Evolutionary conservation across 768 basidiomycete species (phyloP), one percentile per base, ranked within the genome.

Genomic region (Lactarius tabidus): DNA sequence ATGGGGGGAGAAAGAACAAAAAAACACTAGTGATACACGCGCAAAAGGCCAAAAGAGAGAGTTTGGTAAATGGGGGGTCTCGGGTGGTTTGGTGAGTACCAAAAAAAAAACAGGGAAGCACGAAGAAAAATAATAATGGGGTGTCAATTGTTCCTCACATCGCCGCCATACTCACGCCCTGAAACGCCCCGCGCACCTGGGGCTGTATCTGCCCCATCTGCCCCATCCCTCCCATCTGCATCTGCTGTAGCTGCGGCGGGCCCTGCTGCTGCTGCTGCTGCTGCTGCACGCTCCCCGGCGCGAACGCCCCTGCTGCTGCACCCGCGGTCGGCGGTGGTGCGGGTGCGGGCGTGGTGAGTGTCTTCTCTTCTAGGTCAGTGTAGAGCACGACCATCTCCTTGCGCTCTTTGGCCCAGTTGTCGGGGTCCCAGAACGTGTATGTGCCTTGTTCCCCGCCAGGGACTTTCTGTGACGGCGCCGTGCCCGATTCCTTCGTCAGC

Each of bases 401-500:
- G 68, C 74, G 71, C 61, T 70, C 72, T 66, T 75, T 72, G 56
- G 73, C 73, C 69, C 68, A 69, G 63, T 70, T 69, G 15, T 75
- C 72, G 6, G 73, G 73, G 55, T 76, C 75, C 71, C 80, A 81
- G 72, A 77, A 80, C 70, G 81, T 78, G 74, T 71, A 71, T 36
- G 86, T 84, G 39, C 94, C 94, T 69, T 89, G 84, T 74, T 95
- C 91, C 69, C 89, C 85, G 57, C 89, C 87, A 31, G 81, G 84
- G 3, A 89, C 86, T 75, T 91, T 91, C 70, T 86, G 83, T 66
- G 88, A 88, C 60, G 87, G 86, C 59, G 82, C 78, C 57, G 88
- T 87, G 18, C 89, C 88, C 39, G 84, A 86, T 74, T 95, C 93
- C 71, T 95, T 95, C 48, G 92, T 95, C 75, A 96, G 76, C 87